Evolutionary conservation across 441 rosid species (phyloP), one percentile per base, ranked within the genome.

Genomic region (Populus trichocarpa): DNA sequence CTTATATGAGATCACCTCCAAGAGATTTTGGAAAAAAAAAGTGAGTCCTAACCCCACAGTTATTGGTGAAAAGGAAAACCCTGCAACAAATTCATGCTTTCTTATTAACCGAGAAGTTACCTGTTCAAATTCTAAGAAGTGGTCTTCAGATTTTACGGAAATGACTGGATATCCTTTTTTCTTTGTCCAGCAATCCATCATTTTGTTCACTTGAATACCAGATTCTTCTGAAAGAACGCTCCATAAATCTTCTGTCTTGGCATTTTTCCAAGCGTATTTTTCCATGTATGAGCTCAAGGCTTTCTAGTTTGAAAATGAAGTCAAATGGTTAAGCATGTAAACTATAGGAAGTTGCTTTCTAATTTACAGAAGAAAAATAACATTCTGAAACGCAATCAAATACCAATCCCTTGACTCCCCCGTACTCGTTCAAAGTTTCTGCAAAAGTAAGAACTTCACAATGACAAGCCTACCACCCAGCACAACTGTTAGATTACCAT

Each of bases 141-240:
- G 70, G n/a, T 75, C 84, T 33, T 79, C 76, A 53, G 65, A 77
- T 65, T 72, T 81, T 6, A 84, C 84, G 3, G 63, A 70, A 42
- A 86, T 78, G 57, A 84, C 84, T 42, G 87, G 87, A 78, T 84
- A 78, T 38, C 87, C 86, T 73, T 84, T 82, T 70, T 79, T 77
- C 84, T 86, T 86, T 66, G 88, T 82, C 88, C 88, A 86, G 61
- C 81, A 12, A 28, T 80, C 77, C 87, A 86, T 84, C 79, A 86
- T 67, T n/a, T 50, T 66, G 64, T 70, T 77, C 25, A 86, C 77
- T 67, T 79, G 57, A 65, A 80, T 53, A 22, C 82, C 83, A 11
- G 82, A 74, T 81, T 79, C 87, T 63, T 81, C 83, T 2, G 85
- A 78, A 69, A 84, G 12, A 20, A 79, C 78, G 53, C 36, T 80